Conservation (phyloP, 108 stramenopile species). For the Skeletonema marinoi region DNA sequence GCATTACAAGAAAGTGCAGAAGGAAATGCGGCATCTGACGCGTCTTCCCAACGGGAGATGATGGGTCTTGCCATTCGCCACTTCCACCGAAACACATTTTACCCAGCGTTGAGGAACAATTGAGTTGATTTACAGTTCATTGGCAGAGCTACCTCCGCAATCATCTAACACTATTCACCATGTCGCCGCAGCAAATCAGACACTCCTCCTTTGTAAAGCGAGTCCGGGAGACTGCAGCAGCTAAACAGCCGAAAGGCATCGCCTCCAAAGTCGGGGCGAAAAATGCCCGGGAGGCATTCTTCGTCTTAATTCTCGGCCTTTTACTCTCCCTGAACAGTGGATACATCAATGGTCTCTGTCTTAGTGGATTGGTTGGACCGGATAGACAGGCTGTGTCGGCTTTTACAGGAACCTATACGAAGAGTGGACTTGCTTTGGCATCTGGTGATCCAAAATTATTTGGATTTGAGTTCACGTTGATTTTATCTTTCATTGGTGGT, state of each 20-base stretch:
- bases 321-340: conserved; percentile 57
- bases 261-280: conserved; percentile 22
- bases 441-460: conserved; percentile 18
- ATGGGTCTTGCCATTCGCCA: too few species aligned
- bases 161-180: too few species aligned
- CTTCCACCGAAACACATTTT: too few species aligned
- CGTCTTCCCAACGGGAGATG: too few species aligned
- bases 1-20: too few species aligned
- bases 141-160: too few species aligned
- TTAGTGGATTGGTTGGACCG: conserved; percentile 44
- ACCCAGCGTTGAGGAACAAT: too few species aligned
- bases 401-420: conserved; percentile 66
- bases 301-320: conserved; percentile 37
- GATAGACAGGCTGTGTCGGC: conserved; percentile 49
- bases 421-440: conserved; percentile 48
- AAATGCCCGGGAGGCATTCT: conserved; percentile 20
- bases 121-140: too few species aligned
- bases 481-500: conserved; percentile 44
- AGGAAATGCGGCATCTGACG: too few species aligned
- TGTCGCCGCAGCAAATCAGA: too few species aligned
- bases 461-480: conserved; percentile 23
- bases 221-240: background rate
- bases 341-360: conserved; percentile 59
- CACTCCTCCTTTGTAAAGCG: background rate
- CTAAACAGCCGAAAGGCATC: background rate